A percentile compares a stretch with the other conserved stretches of the same genome.
Evolutionary conservation across 192 early-diverging fungal genomes (phyloP).

Genomic region (Coemansia biformis): DNA sequence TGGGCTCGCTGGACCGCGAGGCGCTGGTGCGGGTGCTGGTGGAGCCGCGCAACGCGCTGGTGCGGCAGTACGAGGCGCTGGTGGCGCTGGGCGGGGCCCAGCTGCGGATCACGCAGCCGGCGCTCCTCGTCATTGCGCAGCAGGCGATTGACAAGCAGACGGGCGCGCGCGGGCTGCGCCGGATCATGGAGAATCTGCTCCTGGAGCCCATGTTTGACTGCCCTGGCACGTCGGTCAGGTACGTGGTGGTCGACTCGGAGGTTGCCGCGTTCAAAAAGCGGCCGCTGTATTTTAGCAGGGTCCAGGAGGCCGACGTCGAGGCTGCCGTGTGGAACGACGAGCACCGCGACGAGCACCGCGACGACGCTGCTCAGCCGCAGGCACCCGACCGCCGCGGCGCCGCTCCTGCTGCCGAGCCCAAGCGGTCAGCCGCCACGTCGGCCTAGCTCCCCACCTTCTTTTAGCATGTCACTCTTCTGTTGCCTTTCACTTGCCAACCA

Average conservation of each 20-base stretch:
- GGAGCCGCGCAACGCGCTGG: conserved; percentile 76
- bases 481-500: no score
- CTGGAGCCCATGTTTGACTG: conserved; percentile 78
- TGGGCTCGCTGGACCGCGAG: conserved; percentile 59
- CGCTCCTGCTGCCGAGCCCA: conserved; percentile 2
- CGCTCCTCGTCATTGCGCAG: conserved; percentile 66
- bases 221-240: conserved; percentile 63
- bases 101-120: conserved; percentile 65
- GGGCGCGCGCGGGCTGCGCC: conserved; percentile 77
- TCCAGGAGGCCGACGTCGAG: conserved; percentile 49
- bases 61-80: conserved; percentile 74
- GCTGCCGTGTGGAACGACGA: conserved; percentile 49
- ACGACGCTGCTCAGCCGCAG: background rate
- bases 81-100: conserved; percentile 64
- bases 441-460: no score
- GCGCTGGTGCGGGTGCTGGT: conserved; percentile 70
- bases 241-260: conserved; percentile 67
- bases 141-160: conserved; percentile 76
- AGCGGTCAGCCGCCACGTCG: conserved; percentile 10
- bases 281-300: conserved; percentile 57
- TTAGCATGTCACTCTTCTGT: no score
- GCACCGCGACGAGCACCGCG: conserved; percentile 2
- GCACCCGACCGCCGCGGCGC: background rate
- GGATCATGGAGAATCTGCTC: conserved; percentile 82
- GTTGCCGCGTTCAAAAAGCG: conserved; percentile 60